Percentiles rank a stretch among this genome's conserved stretches.
These are phyloP conservation scores for Candida pseudoglaebosa DNA, from an alignment of 805 yeast genomes.

Conservation along the genomic window DNA sequence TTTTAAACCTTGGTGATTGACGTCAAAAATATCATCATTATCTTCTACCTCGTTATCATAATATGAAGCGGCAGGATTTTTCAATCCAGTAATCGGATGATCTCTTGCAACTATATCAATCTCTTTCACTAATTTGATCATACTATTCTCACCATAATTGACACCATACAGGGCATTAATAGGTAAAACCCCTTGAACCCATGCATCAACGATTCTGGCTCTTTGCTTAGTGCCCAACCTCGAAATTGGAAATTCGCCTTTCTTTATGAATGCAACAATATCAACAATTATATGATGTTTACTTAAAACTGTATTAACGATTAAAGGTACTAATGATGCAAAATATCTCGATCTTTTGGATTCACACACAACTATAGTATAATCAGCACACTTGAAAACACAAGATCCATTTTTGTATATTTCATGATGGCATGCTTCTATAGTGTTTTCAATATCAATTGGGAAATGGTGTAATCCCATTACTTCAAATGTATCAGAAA, in stretches of 20 bases:
- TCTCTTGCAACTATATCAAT: constrained; percentile 42
- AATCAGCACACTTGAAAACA: constrained; percentile 78
- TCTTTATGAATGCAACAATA: constrained; percentile 72
- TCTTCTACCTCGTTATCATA: constrained; percentile 25
- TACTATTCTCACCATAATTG: constrained; percentile 64
- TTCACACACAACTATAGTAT: constrained; percentile 73
- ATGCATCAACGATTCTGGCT: constrained; percentile 55
- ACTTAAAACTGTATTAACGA: constrained; percentile 73
- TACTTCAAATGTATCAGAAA: constrained; percentile 84
- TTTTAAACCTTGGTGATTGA: constrained; percentile 25
- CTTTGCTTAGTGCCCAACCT: constrained; percentile 76
- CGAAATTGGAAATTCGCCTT: constrained; percentile 62
- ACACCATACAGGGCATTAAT: constrained; percentile 42
- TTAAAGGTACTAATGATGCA: constrained; percentile 77
- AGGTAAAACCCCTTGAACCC: constrained; percentile 46
- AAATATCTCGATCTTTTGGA: constrained; percentile 45
- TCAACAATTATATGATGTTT: constrained; percentile 82
- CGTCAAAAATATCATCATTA: constrained; percentile 27
- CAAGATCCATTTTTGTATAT: constrained; percentile 60
- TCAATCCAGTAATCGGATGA: constrained; percentile 36
- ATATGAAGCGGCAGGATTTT: constrained; percentile 40
- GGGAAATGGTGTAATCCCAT: constrained; percentile 92
- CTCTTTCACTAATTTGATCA: constrained; percentile 55
- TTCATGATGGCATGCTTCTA: constrained; percentile 45
- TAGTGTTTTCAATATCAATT: constrained; percentile 63